Conservation (phyloP, 495 filamentous ascomycete species). For the Lichenothelia convexa region DNA sequence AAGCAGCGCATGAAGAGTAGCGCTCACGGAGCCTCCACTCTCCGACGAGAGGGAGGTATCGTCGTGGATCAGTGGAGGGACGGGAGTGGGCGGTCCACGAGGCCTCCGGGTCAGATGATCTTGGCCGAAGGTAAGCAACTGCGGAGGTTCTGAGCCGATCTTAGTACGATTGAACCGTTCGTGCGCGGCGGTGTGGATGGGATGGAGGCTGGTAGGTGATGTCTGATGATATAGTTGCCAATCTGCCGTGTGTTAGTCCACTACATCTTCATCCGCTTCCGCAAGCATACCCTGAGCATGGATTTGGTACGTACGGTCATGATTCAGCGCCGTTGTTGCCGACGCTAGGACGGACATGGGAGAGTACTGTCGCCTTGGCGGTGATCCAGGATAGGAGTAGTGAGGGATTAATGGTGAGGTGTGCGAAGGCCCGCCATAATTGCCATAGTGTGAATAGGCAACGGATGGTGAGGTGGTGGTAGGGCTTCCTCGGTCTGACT, state of each 20-base stretch:
- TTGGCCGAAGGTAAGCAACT: too few relatives aligned
- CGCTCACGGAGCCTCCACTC: not conserved
- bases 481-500: not conserved
- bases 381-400: not conserved
- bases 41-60: constrained; percentile 1
- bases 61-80: not conserved
- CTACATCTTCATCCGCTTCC: too few relatives aligned
- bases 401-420: not conserved
- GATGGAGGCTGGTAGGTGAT: too few relatives aligned
- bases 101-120: not conserved
- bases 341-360: not conserved
- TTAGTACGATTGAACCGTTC: not conserved
- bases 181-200: too few relatives aligned
- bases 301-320: too few relatives aligned
- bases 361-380: not conserved
- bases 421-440: not conserved
- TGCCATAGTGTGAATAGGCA: too few relatives aligned
- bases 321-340: not conserved
- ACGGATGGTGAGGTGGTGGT: not conserved
- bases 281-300: too few relatives aligned
- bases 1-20: not conserved
- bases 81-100: not conserved
- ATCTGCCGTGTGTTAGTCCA: too few relatives aligned
- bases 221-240: too few relatives aligned
- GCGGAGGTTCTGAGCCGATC: not conserved